phyloP scores from a whole-genome alignment of 2,329 filamentous ascomycete species.

The Leptographium galeiforme region DNA sequence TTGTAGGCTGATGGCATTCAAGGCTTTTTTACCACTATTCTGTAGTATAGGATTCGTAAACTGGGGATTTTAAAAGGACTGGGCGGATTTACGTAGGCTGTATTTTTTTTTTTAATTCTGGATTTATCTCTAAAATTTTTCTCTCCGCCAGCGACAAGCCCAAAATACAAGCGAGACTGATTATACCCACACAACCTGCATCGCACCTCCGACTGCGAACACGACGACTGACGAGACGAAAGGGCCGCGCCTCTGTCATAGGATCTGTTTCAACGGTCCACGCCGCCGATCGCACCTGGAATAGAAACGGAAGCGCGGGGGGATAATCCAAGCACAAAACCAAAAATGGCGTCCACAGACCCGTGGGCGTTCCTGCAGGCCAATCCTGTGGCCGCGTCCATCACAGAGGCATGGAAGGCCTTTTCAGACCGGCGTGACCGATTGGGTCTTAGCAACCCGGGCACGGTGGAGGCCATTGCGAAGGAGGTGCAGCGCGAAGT shows the following conservation, averaged over 20 bases:
- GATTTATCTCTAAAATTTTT: conserved; percentile 3
- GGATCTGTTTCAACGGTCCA: neutral
- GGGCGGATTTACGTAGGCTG: neutral
- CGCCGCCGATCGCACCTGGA: neutral
- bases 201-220: neutral
- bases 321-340: neutral
- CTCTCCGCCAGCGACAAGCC: neutral
- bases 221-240: neutral
- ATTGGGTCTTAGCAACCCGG: conserved; percentile 82
- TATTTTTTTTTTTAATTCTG: neutral
- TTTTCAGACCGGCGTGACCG: conserved; percentile 79
- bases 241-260: neutral
- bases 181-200: neutral
- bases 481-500: conserved; percentile 94
- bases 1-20: neutral
- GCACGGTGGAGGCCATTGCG: conserved; percentile 71
- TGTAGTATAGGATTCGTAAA: too few species aligned
- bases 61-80: too few species aligned
- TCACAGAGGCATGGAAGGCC: conserved; percentile 65
- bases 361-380: conserved; percentile 54
- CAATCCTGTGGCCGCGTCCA: conserved; percentile 56
- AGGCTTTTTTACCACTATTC: too few species aligned
- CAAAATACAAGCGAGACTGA: neutral
- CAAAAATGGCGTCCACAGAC: conserved; percentile 32
- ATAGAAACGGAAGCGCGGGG: neutral